Evolutionary conservation across 192 early-diverging fungal genomes (phyloP), one percentile per base, ranked within the genome.

Genomic region (Linderina pennispora): DNA sequence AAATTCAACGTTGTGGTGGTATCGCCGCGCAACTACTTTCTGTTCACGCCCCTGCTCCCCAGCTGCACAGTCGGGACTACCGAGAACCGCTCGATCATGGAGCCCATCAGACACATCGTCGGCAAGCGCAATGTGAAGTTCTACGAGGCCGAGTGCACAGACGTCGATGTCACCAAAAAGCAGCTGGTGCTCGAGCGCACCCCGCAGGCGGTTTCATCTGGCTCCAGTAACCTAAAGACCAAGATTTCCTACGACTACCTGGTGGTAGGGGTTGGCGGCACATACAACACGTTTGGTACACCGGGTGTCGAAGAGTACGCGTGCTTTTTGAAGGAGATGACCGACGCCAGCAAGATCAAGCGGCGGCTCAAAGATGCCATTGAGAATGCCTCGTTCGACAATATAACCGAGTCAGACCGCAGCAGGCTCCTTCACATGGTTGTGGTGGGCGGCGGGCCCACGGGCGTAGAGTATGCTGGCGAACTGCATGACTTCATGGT

Each of bases 21-120:
- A 0, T 89, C 85, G 14, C 91, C 88, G 10, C 78, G 88, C 66
- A 89, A 90, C 55, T 85, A 90, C 60, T 92, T 92, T 62, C 62
- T 88, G 19, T 89, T 91, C 60, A 94, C 91, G 26, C 91, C 91
- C 13, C 58, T 94, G 23, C 72, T 94, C 41, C 88, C 91, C n/a
- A 85, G 83, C 53, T 83, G 80, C 25, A 80, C 85, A 1, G 89
- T 91, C 0, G 91, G 91, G 4, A 91, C 91, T 8, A 78, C 91
- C 6, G 91, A 94, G 55, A 89, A 84, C 69, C 75, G 88, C 32
- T 88, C 83, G 36, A 90, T 92, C 55, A 83, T 84, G 43, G 91
- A 94, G 57, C 88, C 91, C 1, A 79, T 91, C 18, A 62, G 88
- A 43, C 70, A 80, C 39, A 86, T 81, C 46, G 87, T 86, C 19